These are phyloP conservation scores for Fusarium sp. DNA, from an alignment of 2,329 filamentous ascomycete species.

Conservation along the genomic window DNA sequence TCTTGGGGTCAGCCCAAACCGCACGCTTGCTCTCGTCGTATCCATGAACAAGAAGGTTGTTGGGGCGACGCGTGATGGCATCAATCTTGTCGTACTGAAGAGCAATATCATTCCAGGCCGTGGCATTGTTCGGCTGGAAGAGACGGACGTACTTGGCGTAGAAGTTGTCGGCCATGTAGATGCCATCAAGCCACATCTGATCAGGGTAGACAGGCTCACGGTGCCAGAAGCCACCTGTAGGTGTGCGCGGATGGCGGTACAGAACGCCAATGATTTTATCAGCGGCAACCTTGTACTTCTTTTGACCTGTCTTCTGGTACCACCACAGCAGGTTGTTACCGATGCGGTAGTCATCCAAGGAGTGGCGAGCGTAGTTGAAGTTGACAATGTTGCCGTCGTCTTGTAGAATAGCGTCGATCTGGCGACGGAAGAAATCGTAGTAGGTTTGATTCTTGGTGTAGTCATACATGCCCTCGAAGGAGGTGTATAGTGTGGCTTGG, in stretches of 20 bases:
- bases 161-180: constrained; percentile 61
- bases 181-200: constrained; percentile 69
- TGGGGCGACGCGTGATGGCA: constrained; percentile 52
- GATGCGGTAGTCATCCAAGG: constrained; percentile 62
- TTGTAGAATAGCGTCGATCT: constrained; percentile 59
- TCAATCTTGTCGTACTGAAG: constrained; percentile 59
- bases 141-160: constrained; percentile 54
- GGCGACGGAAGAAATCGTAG: constrained; percentile 55
- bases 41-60: constrained; percentile 62
- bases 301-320: constrained; percentile 57
- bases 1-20: constrained; percentile 61
- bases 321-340: constrained; percentile 63
- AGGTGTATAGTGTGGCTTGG: constrained; percentile 60
- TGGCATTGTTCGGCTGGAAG: constrained; percentile 51
- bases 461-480: constrained; percentile 58
- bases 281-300: constrained; percentile 61
- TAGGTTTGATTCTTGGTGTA: constrained; percentile 56
- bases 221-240: constrained; percentile 65
- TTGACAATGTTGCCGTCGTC: constrained; percentile 56
- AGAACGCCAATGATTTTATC: constrained; percentile 58
- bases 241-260: constrained; percentile 60
- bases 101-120: constrained; percentile 57
- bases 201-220: constrained; percentile 56
- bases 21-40: constrained; percentile 62
- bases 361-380: constrained; percentile 61